phyloP scores from a whole-genome alignment of 352 stramenopile genomes.

The Peronospora farinosa region DNA sequence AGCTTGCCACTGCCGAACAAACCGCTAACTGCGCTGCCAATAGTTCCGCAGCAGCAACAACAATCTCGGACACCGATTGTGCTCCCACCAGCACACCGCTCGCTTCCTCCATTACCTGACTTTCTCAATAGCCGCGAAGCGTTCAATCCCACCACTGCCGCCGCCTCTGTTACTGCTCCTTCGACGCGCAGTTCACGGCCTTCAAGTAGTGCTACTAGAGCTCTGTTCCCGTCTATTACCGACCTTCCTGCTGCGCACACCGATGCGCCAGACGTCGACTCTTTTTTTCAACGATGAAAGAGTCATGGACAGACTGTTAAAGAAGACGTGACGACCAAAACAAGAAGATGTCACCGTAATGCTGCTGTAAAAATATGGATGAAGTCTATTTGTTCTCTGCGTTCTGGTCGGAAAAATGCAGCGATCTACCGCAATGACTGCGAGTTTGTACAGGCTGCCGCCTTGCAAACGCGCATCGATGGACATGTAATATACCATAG shows the following conservation, averaged over 20 bases:
- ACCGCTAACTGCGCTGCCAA: slow-evolving; percentile 16
- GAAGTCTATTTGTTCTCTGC: not conserved
- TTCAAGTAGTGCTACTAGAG: slow-evolving; percentile 18
- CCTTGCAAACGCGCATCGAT: slow-evolving; percentile 65
- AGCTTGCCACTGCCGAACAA: slow-evolving; percentile 31
- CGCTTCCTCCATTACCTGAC: slow-evolving; percentile 51
- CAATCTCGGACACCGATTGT: slow-evolving; percentile 47
- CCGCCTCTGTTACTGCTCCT: slow-evolving; percentile 4
- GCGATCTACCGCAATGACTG: slow-evolving; percentile 48
- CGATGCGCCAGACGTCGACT: slow-evolving; percentile 37
- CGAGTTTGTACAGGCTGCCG: slow-evolving; percentile 76
- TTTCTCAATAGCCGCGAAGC: slow-evolving; percentile 59
- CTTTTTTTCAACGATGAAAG: slow-evolving; percentile 40
- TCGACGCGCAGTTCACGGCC: slow-evolving; percentile 9
- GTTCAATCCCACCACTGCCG: slow-evolving; percentile 39
- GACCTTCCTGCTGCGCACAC: slow-evolving; percentile 31
- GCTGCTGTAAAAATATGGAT: not conserved
- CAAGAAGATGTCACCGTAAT: not conserved
- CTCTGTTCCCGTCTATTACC: slow-evolving; percentile 45
- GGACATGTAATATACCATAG: slow-evolving; percentile 43
- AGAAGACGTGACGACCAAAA: not conserved
- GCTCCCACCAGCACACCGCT: slow-evolving; percentile 42
- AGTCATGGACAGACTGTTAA: not conserved
- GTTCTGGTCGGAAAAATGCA: not conserved
- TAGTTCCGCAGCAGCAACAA: slow-evolving; percentile 19